phyloP scores from a whole-genome alignment of 2,329 filamentous ascomycete species.

The Xylaria sp. region DNA sequence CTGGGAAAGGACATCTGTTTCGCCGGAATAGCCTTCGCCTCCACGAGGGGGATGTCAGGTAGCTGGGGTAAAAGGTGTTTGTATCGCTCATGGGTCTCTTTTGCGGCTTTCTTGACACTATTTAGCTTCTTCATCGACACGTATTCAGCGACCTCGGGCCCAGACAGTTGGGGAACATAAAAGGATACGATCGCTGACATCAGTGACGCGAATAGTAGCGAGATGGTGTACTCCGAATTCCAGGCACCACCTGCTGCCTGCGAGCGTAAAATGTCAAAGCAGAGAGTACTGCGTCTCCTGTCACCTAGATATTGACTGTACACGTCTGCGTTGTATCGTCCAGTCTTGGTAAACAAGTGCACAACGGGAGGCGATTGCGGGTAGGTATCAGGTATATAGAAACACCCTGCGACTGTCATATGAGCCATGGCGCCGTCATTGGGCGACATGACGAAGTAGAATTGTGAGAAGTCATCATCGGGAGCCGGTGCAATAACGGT shows the following conservation, averaged over 20 bases:
- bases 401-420: slow-evolving; percentile 22
- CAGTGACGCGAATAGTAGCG: slow-evolving; percentile 26
- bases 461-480: slow-evolving; percentile 26
- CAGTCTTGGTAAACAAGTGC: slow-evolving; percentile 28
- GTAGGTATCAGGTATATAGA: slow-evolving; percentile 30
- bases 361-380: slow-evolving; percentile 28
- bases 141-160: slow-evolving; percentile 20
- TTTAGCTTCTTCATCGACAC: slow-evolving; percentile 27
- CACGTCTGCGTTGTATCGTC: slow-evolving; percentile 31
- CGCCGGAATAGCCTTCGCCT: slow-evolving; percentile 21
- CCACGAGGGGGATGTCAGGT: slow-evolving; percentile 18
- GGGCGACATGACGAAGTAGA: slow-evolving; percentile 30
- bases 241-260: slow-evolving; percentile 12
- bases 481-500: slow-evolving; percentile 26
- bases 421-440: slow-evolving; percentile 33
- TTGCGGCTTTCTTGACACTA: slow-evolving; percentile 8
- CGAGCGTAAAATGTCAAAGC: slow-evolving; percentile 29
- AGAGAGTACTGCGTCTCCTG: slow-evolving; percentile 19
- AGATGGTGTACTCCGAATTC: slow-evolving; percentile 27
- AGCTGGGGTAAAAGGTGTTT: slow-evolving; percentile 14
- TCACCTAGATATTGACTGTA: slow-evolving; percentile 8
- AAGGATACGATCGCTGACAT: slow-evolving; percentile 35
- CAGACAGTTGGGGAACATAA: slow-evolving; percentile 27
- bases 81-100: slow-evolving; percentile 16
- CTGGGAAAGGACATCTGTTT: slow-evolving; percentile 23